Percentiles rank a stretch among this genome's conserved stretches.
These are phyloP conservation scores for Moniliella sp. DNA, from an alignment of 1,284 basidiomycete species.

Conservation along the genomic window DNA sequence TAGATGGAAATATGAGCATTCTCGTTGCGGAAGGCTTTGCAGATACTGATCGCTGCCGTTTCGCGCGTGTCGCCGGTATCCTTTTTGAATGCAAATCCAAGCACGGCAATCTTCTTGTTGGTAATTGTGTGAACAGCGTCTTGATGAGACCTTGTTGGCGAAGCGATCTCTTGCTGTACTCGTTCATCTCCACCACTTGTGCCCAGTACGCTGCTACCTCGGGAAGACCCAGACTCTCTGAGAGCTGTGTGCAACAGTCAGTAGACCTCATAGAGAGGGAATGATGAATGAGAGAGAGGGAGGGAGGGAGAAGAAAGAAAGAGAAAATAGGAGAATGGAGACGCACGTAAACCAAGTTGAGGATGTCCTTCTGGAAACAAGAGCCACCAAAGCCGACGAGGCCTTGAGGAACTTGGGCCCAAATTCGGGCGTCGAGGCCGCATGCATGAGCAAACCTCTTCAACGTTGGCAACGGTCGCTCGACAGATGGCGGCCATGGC, in stretches of 20 bases:
- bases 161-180: constrained; percentile 31
- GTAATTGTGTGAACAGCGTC: constrained; percentile 90
- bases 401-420: constrained; percentile 89
- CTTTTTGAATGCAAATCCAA: constrained; percentile 50
- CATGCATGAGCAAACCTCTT: constrained; percentile 88
- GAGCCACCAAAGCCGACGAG: constrained; percentile 91
- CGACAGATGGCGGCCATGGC: constrained; percentile 96
- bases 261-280: not conserved
- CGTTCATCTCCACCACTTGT: constrained; percentile 35
- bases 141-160: constrained; percentile 33
- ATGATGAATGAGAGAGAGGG: not conserved
- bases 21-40: constrained; percentile 78
- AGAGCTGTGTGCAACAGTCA: constrained; percentile 38
- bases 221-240: constrained; percentile 74
- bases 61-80: constrained; percentile 45
- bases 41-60: constrained; percentile 81
- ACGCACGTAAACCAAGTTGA: constrained; percentile 83
- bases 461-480: constrained; percentile 95
- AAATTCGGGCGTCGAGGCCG: constrained; percentile 72
- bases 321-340: too few relatives aligned
- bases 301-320: not conserved
- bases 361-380: constrained; percentile 75
- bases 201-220: constrained; percentile 94
- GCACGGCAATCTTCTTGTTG: constrained; percentile 79
- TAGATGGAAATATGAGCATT: constrained; percentile 66